Evolutionary conservation across 2,329 filamentous ascomycete species (phyloP), one percentile per base, ranked within the genome.

Genomic region (Neocucurbitaria cava): DNA sequence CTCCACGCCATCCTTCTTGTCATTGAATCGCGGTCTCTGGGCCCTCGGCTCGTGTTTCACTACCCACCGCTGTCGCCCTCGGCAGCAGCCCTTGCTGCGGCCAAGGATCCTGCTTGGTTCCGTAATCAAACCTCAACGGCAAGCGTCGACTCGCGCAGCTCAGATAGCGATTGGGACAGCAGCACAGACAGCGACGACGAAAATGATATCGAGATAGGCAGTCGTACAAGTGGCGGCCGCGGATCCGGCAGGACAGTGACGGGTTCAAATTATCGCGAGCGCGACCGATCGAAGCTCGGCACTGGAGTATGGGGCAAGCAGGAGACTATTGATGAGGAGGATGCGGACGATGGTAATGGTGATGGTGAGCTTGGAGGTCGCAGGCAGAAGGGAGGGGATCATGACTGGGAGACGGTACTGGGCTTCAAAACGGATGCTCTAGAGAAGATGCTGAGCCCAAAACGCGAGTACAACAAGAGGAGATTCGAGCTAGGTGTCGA

Each of bases 1-100:
- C 74, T 78, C n/a, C 70, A 76, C 51, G 70, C 75, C 24, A 74
- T 78, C 50, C 69, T 78, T 15, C 70, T 78, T n/a, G 67, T 77
- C 15, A 75, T 71, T 15, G 70, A 75, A 56, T 75, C 72, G 54
- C 74, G 72, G 43, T 73, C 71, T 17, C 73, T 73, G 24, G 73
- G 74, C 5, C 73, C 73, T 3, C 72, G 73, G 7, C 72, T 78
- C n/a, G 74, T 77, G 33, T 78, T 77, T 58, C 76, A 78, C 58
- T 77, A 77, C 40, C 76, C 76, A 21, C 72, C 72, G 5, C 63
- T 76, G n/a, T 74, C 75, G 20, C 69, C 72, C 2, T 73, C 70
- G 6, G 69, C 71, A 1, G 66, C 70, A n/a, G 66, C 70, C 5
- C 65, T 76, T 24, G 68, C 69, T 7, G 68, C 68, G 8, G 69